Percentiles rank a stretch among this genome's conserved stretches.
phyloP scores from a whole-genome alignment of 1,284 basidiomycete genomes.

The Fistulinella staudtii region DNA sequence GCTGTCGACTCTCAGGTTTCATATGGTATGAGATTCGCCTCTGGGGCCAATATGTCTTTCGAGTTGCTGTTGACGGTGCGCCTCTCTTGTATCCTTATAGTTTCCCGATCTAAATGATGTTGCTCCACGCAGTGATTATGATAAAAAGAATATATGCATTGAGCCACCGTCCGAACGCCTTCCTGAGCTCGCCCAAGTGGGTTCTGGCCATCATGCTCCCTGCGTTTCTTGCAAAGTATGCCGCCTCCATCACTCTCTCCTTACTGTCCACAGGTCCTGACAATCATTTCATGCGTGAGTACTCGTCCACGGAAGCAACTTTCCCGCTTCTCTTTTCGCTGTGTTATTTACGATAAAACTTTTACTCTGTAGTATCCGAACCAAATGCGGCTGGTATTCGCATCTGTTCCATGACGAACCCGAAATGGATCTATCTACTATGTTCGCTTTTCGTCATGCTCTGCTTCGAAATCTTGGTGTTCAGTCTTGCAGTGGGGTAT shows the following conservation, averaged over 20 bases:
- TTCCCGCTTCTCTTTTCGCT: background rate
- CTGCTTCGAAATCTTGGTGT: slow-evolving; percentile 15
- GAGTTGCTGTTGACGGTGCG: slow-evolving; percentile 19
- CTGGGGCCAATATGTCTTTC: slow-evolving; percentile 13
- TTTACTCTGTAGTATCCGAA: too few relatives aligned
- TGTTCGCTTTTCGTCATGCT: slow-evolving; percentile 3
- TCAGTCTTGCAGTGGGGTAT: slow-evolving; percentile 13
- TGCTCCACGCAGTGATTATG: slow-evolving; percentile 14
- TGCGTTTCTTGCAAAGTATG: slow-evolving; percentile 10
- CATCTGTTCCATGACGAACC: slow-evolving; percentile 6
- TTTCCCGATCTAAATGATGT: background rate
- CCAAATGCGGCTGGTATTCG: too few relatives aligned
- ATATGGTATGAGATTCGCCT: slow-evolving; percentile 12
- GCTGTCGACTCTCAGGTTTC: slow-evolving; percentile 7
- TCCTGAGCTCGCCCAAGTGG: slow-evolving; percentile 5
- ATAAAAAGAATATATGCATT: slow-evolving; percentile 17
- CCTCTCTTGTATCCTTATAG: too few relatives aligned
- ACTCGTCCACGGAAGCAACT: background rate
- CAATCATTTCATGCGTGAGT: slow-evolving; percentile 7
- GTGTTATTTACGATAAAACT: background rate
- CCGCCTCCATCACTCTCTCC: slow-evolving; percentile 4
- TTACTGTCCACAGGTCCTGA: slow-evolving; percentile 12
- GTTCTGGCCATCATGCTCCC: slow-evolving; percentile 8
- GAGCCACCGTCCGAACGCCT: slow-evolving; percentile 3
- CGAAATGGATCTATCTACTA: background rate